Conservation (phyloP, 2,329 filamentous ascomycete species). For the Alternaria tenuissima region DNA sequence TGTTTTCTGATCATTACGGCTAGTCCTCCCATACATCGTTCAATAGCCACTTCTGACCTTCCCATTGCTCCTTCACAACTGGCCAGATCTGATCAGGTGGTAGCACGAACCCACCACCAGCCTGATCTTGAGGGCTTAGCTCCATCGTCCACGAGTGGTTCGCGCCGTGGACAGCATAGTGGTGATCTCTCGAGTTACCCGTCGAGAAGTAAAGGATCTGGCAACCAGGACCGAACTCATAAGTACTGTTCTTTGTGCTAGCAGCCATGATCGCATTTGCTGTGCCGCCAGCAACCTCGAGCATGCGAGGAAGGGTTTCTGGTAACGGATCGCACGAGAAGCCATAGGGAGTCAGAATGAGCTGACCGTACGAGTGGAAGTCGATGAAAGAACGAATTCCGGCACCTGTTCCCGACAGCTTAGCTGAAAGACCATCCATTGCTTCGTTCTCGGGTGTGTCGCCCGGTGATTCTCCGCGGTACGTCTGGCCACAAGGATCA, state of each 20-base stretch:
- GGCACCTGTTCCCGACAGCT: constrained; percentile 48
- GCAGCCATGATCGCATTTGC: constrained; percentile 59
- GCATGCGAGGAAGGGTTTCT: constrained; percentile 60
- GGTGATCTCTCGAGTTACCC: constrained; percentile 55
- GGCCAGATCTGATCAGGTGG: constrained; percentile 57
- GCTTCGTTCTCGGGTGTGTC: constrained; percentile 45
- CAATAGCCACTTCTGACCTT: constrained; percentile 42
- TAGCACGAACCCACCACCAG: constrained; percentile 58
- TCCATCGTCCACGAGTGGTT: constrained; percentile 58
- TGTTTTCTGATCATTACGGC: background rate
- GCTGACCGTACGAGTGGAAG: constrained; percentile 69
- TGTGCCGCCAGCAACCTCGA: constrained; percentile 41
- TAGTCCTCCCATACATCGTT: constrained; percentile 28
- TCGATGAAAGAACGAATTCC: constrained; percentile 70
- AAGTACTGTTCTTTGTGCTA: constrained; percentile 41
- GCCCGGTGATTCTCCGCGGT: constrained; percentile 42
- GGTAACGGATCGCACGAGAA: constrained; percentile 47
- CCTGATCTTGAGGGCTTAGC: constrained; percentile 54
- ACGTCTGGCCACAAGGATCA: constrained; percentile 44
- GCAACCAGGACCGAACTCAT: constrained; percentile 60
- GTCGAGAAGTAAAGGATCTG: constrained; percentile 66
- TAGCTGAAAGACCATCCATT: constrained; percentile 56
- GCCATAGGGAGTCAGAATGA: constrained; percentile 67
- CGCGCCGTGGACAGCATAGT: constrained; percentile 51
- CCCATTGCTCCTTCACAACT: constrained; percentile 57